Evolutionary conservation across 1,284 basidiomycete genomes (phyloP).

Genomic region (Spongispora temasekensis): DNA sequence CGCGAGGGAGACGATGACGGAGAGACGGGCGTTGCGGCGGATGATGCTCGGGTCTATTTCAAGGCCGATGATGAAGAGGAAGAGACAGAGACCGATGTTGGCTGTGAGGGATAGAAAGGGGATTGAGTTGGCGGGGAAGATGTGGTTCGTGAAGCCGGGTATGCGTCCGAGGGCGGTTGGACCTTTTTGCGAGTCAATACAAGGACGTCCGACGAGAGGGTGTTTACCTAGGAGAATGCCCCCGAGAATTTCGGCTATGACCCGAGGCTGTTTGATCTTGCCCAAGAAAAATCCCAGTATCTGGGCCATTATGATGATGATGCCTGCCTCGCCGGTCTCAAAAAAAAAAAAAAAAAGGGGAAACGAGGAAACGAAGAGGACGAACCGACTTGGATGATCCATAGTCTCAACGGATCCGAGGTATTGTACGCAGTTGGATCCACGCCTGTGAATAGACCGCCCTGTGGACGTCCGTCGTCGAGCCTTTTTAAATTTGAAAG

Average conservation of each 20-base stretch:
- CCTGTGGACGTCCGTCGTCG: not conserved
- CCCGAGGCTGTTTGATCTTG: slow-evolving; percentile 82
- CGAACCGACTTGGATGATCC: slow-evolving; percentile 87
- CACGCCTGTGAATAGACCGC: slow-evolving; percentile 66
- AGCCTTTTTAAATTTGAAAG: slow-evolving; percentile 6
- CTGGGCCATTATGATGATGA: slow-evolving; percentile 75
- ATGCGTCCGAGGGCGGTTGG: slow-evolving; percentile 79
- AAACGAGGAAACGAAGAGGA: slow-evolving; percentile 7
- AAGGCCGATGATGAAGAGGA: slow-evolving; percentile 89
- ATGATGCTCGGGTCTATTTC: slow-evolving; percentile 83
- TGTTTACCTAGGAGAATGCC: slow-evolving; percentile 79
- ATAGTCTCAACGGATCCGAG: slow-evolving; percentile 79
- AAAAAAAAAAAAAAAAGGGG: not conserved
- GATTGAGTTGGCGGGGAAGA: slow-evolving; percentile 75
- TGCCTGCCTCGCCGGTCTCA: slow-evolving; percentile 14
- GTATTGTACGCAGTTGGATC: slow-evolving; percentile 69
- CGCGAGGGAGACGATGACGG: slow-evolving; percentile 52
- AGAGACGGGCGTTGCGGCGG: slow-evolving; percentile 48
- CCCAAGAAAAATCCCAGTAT: slow-evolving; percentile 69
- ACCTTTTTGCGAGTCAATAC: slow-evolving; percentile 39
- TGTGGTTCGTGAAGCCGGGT: slow-evolving; percentile 77
- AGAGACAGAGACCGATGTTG: slow-evolving; percentile 92
- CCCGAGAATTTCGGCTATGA: slow-evolving; percentile 85
- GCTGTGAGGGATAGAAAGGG: slow-evolving; percentile 86
- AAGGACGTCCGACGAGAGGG: not conserved